Evolutionary conservation across 108 stramenopile genomes (phyloP), one percentile per base, ranked within the genome.

Genomic region (Pseudonitzschia delicatissima): DNA sequence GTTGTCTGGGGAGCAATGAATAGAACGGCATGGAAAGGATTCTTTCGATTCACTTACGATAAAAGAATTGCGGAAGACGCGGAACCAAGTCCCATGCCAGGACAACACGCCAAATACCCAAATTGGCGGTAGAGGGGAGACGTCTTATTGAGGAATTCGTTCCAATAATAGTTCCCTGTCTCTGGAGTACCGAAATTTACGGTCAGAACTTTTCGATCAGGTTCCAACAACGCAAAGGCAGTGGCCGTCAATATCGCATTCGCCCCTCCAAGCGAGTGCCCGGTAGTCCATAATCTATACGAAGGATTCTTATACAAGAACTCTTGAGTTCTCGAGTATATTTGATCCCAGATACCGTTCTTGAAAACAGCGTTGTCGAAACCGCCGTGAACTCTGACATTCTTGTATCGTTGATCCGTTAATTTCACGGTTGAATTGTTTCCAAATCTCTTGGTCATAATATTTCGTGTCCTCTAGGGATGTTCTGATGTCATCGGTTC

Each of bases 161-260:
- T 73, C 77, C 79, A 90, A 7, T 65, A 69, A 3, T 49, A 36
- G 60, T 93, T 93, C 3, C 91, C 91, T 40, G 78, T 82, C 37
- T 78, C 77, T 8, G 92, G 92, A 71, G 82, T 85, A 18, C 92
- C 92, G 81, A 90, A 93, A 69, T 87, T 93, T 52, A 93, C 80
- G 13, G 39, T 31, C 27, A 78, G 51, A 32, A 55, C 53, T n/a
- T 33, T 55, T 55, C 53, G 53, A 55, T 55, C n/a, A 3, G 8
- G 53, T 15, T 61, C 40, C 20, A 61, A 42, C 8, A 37, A 40
- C 35, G 84, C 62, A 64, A 93, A 64, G 12, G 81, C 86, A 26
- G 86, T 76, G 2, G 85, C 87, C 31, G 86, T 77, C 29, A 93
- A 66, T 4, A 87, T 65, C n/a, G 87, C 71, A 51, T 87, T 78